A percentile compares a stretch with the other conserved stretches of the same genome.
Evolutionary conservation across 2,329 filamentous ascomycete genomes (phyloP).

Genomic region (Beauveria varroae): DNA sequence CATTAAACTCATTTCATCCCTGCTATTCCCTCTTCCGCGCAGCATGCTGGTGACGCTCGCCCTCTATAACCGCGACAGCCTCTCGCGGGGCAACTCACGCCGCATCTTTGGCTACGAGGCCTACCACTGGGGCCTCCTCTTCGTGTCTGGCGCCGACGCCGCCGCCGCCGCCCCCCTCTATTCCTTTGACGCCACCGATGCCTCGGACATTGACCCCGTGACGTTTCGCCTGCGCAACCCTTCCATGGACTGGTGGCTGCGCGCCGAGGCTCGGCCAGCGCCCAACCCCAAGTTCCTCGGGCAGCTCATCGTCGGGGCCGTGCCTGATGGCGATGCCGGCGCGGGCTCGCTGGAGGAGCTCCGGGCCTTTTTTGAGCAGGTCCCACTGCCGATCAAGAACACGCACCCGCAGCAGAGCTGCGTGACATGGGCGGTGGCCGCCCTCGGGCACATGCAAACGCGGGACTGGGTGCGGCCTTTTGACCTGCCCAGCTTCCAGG

Average conservation of each 20-base stretch:
- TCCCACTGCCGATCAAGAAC: slow-evolving; percentile 24
- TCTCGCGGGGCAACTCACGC: slow-evolving; percentile 20
- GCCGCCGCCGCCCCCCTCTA: neutral
- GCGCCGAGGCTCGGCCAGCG: slow-evolving; percentile 14
- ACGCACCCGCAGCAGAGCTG: slow-evolving; percentile 27
- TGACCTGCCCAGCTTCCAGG: slow-evolving; percentile 21
- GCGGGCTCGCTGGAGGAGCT: slow-evolving; percentile 14
- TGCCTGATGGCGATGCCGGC: slow-evolving; percentile 14
- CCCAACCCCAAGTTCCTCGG: slow-evolving; percentile 21
- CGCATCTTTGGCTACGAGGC: slow-evolving; percentile 21
- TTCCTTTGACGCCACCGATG: slow-evolving; percentile 24
- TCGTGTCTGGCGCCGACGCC: slow-evolving; percentile 15
- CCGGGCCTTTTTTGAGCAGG: slow-evolving; percentile 14
- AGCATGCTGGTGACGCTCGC: slow-evolving; percentile 16
- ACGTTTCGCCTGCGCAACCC: slow-evolving; percentile 26
- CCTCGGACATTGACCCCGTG: slow-evolving; percentile 21
- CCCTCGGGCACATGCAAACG: slow-evolving; percentile 19
- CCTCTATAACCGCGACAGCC: slow-evolving; percentile 21
- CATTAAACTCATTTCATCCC: neutral
- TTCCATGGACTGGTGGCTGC: slow-evolving; percentile 25
- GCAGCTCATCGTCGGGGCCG: slow-evolving; percentile 20
- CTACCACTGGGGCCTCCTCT: slow-evolving; percentile 25
- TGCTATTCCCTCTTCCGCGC: neutral
- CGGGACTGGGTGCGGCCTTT: slow-evolving; percentile 20
- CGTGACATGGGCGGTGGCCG: slow-evolving; percentile 25